Evolutionary conservation across 192 early-diverging fungal species (phyloP).

Genomic region (Linderina pennispora): DNA sequence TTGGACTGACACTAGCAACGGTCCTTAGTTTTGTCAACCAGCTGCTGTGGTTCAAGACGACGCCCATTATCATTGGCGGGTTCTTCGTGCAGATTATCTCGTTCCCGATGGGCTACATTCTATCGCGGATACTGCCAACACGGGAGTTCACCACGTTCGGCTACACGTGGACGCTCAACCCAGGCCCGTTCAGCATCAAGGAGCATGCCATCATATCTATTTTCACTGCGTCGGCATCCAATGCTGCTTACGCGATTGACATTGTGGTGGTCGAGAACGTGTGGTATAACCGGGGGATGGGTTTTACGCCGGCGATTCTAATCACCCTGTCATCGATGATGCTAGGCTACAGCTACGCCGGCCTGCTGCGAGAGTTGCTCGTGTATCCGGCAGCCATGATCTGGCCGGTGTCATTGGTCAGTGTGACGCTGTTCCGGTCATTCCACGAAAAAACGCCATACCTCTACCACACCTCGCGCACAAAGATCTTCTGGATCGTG

Average conservation of each 20-base stretch:
- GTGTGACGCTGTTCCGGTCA: conserved; percentile 40
- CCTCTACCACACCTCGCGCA: conserved; percentile 1
- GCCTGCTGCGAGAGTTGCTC: conserved; percentile 49
- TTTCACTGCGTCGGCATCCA: no score
- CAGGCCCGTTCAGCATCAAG: no score
- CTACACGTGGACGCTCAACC: no score
- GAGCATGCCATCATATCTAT: no score
- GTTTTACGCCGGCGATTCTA: conserved; percentile 48
- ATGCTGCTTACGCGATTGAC: conserved; percentile 44
- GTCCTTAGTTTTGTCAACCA: no score
- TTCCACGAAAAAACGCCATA: conserved; percentile 27
- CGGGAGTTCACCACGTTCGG: no score
- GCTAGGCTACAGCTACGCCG: conserved; percentile 62
- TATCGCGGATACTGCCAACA: no score
- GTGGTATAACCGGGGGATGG: conserved; percentile 51
- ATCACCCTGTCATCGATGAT: conserved; percentile 54
- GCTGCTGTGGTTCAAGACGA: no score
- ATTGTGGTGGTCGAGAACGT: conserved; percentile 51
- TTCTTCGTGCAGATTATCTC: no score
- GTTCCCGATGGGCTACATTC: no score
- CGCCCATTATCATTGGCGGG: no score
- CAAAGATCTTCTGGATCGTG: conserved; percentile 36
- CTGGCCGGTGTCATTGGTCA: conserved; percentile 54
- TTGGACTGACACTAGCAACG: no score
- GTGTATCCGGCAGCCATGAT: conserved; percentile 55